Evolutionary conservation across 441 rosid genomes (phyloP).

Genomic region (Arabidopsis hybrid): DNA sequence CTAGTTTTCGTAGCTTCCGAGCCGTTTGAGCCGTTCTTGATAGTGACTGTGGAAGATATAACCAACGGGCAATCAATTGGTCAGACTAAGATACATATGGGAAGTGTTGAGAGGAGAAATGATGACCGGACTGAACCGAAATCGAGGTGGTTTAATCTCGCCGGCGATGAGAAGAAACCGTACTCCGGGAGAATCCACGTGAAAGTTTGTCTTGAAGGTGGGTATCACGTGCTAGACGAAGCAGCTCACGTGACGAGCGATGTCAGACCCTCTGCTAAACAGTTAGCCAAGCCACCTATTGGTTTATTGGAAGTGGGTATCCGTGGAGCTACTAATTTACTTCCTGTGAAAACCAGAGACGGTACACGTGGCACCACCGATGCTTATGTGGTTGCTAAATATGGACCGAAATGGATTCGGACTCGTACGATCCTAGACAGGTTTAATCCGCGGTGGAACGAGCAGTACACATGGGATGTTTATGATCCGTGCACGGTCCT

Average conservation of each 20-base stretch:
- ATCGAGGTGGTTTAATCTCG: conserved; percentile 82
- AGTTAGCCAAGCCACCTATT: conserved; percentile 64
- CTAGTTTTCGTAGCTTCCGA: conserved; percentile 72
- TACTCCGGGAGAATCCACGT: conserved; percentile 71
- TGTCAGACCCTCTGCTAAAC: conserved; percentile 68
- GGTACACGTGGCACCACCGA: conserved; percentile 79
- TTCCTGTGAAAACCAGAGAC: conserved; percentile 69
- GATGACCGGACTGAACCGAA: conserved; percentile 57
- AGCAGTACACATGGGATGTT: conserved; percentile 76
- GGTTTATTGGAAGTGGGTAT: conserved; percentile 71
- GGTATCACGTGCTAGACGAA: conserved; percentile 74
- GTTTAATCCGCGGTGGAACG: conserved; percentile 78
- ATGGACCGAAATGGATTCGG: conserved; percentile 73
- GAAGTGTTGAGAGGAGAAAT: conserved; percentile 59
- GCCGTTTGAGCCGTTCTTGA: conserved; percentile 73
- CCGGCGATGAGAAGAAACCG: conserved; percentile 55
- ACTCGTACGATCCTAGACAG: conserved; percentile 69
- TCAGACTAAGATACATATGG: conserved; percentile 61
- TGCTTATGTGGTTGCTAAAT: conserved; percentile 75
- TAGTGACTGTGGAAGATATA: conserved; percentile 61
- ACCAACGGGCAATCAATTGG: conserved; percentile 58
- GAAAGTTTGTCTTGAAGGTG: conserved; percentile 66
- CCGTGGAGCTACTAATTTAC: conserved; percentile 69
- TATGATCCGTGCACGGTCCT: conserved; percentile 74
- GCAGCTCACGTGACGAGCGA: conserved; percentile 81